These are phyloP conservation scores for Sphaerulina vaccinii DNA, from an alignment of 2,329 filamentous ascomycete species.

Conservation along the genomic window DNA sequence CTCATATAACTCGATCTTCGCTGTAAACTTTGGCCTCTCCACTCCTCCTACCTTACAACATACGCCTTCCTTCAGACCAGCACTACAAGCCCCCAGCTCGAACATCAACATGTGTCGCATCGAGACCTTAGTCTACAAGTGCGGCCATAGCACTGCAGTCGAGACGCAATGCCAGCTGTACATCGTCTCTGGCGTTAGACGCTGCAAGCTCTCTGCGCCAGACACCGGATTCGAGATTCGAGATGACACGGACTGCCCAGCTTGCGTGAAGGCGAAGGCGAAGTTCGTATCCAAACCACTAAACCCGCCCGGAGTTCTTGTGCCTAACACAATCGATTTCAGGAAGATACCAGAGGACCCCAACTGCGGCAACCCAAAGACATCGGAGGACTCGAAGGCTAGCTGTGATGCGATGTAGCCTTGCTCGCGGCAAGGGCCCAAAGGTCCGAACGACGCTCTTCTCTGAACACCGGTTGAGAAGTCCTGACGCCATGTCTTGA, in stretches of 20 bases:
- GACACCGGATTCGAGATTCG: slow-evolving; percentile 2
- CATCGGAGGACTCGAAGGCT: neutral
- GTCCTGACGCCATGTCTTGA: too few species aligned
- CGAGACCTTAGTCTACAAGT: slow-evolving; percentile 8
- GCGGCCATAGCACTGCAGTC: slow-evolving; percentile 5
- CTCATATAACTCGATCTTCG: neutral
- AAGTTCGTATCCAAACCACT: too few species aligned
- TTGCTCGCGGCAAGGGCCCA: too few species aligned
- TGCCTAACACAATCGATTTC: neutral
- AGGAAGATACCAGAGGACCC: slow-evolving; percentile 9
- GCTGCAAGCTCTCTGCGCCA: slow-evolving; percentile 1
- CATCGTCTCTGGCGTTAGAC: neutral
- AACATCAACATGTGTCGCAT: slow-evolving; percentile 16
- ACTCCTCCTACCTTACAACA: too few species aligned
- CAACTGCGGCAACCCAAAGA: slow-evolving; percentile 17
- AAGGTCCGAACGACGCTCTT: too few species aligned
- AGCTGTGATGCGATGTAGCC: slow-evolving; percentile 8
- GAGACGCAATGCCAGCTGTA: slow-evolving; percentile 4
- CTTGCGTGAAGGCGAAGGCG: slow-evolving; percentile 5
- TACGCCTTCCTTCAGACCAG: neutral
- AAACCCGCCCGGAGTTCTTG: slow-evolving; percentile 4
- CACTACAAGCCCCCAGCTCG: too few species aligned
- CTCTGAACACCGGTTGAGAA: too few species aligned
- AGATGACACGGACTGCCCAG: slow-evolving; percentile 1
- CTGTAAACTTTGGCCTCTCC: too few species aligned